Evolutionary conservation across 2,329 filamentous ascomycete genomes (phyloP).

Genomic region (Penicillium sp.): DNA sequence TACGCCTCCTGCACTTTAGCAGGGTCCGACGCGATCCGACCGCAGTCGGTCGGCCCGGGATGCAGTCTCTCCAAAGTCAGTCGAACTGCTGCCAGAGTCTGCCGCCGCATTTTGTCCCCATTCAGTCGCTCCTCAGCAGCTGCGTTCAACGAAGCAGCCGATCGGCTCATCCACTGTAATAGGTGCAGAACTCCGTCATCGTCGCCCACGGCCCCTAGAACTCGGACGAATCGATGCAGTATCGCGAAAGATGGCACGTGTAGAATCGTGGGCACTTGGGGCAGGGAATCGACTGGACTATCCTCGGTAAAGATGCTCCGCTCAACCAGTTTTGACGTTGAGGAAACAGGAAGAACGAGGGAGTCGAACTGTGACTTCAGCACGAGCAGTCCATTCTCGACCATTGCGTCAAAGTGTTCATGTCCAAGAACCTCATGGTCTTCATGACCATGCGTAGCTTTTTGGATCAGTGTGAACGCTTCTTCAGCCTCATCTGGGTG

Average conservation of each 20-base stretch:
- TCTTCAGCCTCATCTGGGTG: conserved; percentile 33
- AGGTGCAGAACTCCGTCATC: conserved; percentile 45
- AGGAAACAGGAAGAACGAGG: conserved; percentile 37
- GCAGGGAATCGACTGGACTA: conserved; percentile 16
- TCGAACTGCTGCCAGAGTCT: conserved; percentile 45
- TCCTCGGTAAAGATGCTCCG: conserved; percentile 20
- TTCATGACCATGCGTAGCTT: conserved; percentile 9
- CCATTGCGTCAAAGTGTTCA: conserved; percentile 35
- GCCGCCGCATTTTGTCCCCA: conserved; percentile 44
- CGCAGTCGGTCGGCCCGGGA: conserved; percentile 17
- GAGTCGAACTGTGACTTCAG: conserved; percentile 43
- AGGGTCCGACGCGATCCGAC: conserved; percentile 32
- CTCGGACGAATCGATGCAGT: conserved; percentile 49
- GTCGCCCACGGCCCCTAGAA: conserved; percentile 46
- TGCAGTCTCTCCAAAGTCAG: conserved; percentile 46
- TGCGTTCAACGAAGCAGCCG: conserved; percentile 38
- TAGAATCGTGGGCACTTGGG: conserved; percentile 36
- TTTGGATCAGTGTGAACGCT: conserved; percentile 32
- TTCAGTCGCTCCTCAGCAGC: conserved; percentile 42
- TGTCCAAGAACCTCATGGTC: conserved; percentile 7
- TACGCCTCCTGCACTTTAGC: conserved; percentile 39
- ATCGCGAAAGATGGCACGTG: conserved; percentile 43
- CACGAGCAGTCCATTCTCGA: conserved; percentile 35
- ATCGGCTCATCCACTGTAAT: conserved; percentile 48
- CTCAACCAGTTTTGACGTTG: conserved; percentile 29